phyloP scores from a whole-genome alignment of 2,329 filamentous ascomycete species.

The Calonectria crousiana region DNA sequence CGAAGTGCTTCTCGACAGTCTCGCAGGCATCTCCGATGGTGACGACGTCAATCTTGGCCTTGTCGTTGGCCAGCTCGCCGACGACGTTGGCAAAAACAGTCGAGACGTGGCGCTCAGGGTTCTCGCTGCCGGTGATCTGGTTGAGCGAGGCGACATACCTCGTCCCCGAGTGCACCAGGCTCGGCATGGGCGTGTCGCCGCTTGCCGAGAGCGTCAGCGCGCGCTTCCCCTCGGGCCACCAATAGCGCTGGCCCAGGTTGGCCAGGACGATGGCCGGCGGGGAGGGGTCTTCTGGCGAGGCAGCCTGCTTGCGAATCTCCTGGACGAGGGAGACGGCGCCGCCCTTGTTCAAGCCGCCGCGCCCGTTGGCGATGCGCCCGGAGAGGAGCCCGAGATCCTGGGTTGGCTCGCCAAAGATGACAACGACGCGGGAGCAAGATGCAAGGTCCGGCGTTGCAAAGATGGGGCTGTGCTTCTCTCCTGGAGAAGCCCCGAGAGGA shows the following conservation, averaged over 20 bases:
- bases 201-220: conserved; percentile 71
- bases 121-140: conserved; percentile 70
- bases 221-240: conserved; percentile 74
- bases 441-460: conserved; percentile 67
- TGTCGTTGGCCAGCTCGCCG: conserved; percentile 56
- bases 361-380: conserved; percentile 73
- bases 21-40: conserved; percentile 77
- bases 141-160: conserved; percentile 69
- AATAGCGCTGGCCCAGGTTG: conserved; percentile 82
- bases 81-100: conserved; percentile 77
- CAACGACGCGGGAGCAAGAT: conserved; percentile 71
- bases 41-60: conserved; percentile 76
- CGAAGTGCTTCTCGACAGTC: conserved; percentile 68
- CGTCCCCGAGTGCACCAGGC: conserved; percentile 69
- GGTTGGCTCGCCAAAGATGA: conserved; percentile 78
- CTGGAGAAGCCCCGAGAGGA: conserved; percentile 63
- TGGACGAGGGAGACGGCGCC: conserved; percentile 75
- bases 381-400: conserved; percentile 83
- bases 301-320: conserved; percentile 53
- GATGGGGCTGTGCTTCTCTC: conserved; percentile 75
- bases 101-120: conserved; percentile 70
- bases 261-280: conserved; percentile 77
- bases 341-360: conserved; percentile 77
- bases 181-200: conserved; percentile 70
- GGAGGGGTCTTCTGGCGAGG: conserved; percentile 48